Evolutionary conservation across 768 basidiomycete genomes (phyloP), one percentile per base, ranked within the genome.

Genomic region (Phylloporus rhodoxanthus): DNA sequence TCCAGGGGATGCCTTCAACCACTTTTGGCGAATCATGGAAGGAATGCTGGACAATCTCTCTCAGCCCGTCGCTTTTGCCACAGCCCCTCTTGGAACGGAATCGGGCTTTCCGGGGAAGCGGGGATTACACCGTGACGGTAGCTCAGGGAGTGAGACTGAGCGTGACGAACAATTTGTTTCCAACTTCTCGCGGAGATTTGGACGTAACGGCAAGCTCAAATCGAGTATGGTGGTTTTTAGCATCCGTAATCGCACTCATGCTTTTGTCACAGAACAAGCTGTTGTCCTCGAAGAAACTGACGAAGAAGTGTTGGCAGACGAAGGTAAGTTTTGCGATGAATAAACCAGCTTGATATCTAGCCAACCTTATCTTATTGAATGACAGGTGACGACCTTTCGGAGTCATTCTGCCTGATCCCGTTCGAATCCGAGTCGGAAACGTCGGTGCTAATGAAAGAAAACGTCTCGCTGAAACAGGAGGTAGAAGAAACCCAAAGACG

Each of bases 11-110:
- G 83, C 87, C 5, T 92, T 92, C 71, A 89, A 90, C 61, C 79
- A 88, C 57, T 92, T 91, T 61, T 92, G 90, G 90, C 82, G 78
- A 57, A 86, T 87, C 43, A 85, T 91, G 73, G 87, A 91, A 66
- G 87, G 83, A 34, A 84, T 90, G 80, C 67, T 91, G 40, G 87
- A 91, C 58, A 85, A 89, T 58, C 74, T 92, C n/a, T 85, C 87
- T 4, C 87, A 89, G 58, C 78, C 79, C 0, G 72, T 81, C 21
- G 90, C 90, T 14, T 92, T 92, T 60, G 81, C 89, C 5, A 89
- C 86, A 7, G 82, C 84, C 13, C 88, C 91, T 14, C 75, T 91
- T 19, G 79, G 77, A 37, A 68, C 71, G 38, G 70, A 71, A 48
- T 52, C 70, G 2, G 45, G 39, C 52, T 43, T 59, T 53, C 51